A percentile compares a stretch with the other conserved stretches of the same genome.
Conservation (phyloP, 495 filamentous ascomycete genomes). For the Daldinia caldariorum region DNA sequence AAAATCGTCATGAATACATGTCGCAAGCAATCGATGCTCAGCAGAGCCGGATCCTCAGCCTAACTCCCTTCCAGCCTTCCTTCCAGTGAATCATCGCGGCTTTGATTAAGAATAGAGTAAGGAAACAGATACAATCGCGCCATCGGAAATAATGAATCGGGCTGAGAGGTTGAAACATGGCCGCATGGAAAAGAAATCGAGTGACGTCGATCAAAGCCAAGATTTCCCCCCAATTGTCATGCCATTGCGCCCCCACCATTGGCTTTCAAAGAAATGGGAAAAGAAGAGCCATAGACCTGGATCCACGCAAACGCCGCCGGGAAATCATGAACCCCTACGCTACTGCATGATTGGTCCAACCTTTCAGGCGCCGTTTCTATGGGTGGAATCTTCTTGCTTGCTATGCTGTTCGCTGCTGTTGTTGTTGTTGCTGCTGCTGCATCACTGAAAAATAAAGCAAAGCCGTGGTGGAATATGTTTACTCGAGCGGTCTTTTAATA, state of each 20-base stretch:
- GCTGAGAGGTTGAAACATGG: conserved; percentile 1
- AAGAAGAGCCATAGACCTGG: conserved; percentile 18
- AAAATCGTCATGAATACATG: conserved; percentile 24
- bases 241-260: conserved; percentile 11
- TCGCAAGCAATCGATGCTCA: conserved; percentile 28
- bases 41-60: conserved; percentile 5
- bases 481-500: conserved; percentile 48
- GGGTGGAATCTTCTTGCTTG: conserved; percentile 17
- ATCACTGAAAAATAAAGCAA: conserved; percentile 19
- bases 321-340: conserved; percentile 32
- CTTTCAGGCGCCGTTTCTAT: conserved; percentile 28
- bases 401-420: conserved; percentile 20
- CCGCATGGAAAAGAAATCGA: conserved; percentile 15
- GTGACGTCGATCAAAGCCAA: conserved; percentile 37
- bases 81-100: conserved; percentile 9
- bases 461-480: conserved; percentile 1
- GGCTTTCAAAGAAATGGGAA: neutral
- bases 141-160: conserved; percentile 23
- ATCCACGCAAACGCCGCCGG: conserved; percentile 36
- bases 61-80: conserved; percentile 3
- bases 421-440: neutral
- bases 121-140: conserved; percentile 2
- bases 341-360: conserved; percentile 33
- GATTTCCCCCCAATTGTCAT: neutral
- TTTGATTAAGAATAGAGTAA: conserved; percentile 18